A percentile compares a stretch with the other conserved stretches of the same genome.
Conservation (phyloP, 2,329 filamentous ascomycete species). For the Neurospora crassa region DNA sequence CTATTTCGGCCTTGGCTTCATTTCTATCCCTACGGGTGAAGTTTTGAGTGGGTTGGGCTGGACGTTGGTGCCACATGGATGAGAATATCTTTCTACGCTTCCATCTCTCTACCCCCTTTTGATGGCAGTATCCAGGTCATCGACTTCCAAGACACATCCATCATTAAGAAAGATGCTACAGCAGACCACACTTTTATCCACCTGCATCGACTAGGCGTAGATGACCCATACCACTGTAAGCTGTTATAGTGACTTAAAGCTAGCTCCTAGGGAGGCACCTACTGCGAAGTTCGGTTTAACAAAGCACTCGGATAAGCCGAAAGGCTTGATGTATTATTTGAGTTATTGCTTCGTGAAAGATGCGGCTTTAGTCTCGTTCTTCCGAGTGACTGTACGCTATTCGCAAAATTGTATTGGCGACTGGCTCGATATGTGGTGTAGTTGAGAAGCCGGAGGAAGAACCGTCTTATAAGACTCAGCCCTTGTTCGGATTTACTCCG, state of each 20-base stretch:
- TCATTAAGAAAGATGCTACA: neutral
- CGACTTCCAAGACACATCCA: neutral
- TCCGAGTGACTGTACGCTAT: neutral
- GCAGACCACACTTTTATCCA: neutral
- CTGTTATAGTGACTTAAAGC: neutral
- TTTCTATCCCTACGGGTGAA: neutral
- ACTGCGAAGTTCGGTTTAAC: neutral
- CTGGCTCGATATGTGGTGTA: neutral
- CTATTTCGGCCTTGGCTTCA: neutral
- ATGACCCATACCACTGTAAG: neutral
- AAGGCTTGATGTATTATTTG: neutral
- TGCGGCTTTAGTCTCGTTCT: neutral
- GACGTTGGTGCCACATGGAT: neutral
- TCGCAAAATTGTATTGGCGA: neutral
- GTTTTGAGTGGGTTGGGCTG: neutral
- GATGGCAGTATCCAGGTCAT: neutral
- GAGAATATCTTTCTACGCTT: neutral
- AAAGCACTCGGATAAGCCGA: neutral
- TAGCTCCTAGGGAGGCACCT: neutral
- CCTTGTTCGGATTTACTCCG: neutral
- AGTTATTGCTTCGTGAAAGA: neutral
- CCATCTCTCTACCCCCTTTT: too few species aligned
- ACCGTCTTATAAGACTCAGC: neutral
- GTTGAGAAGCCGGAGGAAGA: neutral
- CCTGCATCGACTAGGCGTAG: neutral